A percentile compares a stretch with the other conserved stretches of the same genome.
These are phyloP conservation scores for Solanum etuberosum DNA, from an alignment of 257 asterid species.

Conservation along the genomic window DNA sequence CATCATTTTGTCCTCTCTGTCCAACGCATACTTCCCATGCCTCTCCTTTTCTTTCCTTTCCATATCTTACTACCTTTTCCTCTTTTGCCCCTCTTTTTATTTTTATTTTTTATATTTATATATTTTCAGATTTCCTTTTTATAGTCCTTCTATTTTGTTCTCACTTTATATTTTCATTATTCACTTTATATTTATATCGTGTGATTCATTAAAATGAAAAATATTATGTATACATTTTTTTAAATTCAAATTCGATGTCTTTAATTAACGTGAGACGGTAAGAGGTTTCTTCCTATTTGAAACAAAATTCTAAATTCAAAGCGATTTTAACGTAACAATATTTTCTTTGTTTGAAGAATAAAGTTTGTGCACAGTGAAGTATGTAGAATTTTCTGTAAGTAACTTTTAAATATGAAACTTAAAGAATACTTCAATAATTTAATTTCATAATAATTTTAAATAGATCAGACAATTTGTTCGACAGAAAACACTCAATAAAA, in stretches of 20 bases:
- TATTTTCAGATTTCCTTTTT: neutral
- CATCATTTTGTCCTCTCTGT: slow-evolving; percentile 54
- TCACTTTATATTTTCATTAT: neutral
- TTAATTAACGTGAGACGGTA: too few relatives aligned
- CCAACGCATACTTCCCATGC: slow-evolving; percentile 40
- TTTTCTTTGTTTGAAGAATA: neutral
- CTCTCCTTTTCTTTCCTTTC: slow-evolving; percentile 14
- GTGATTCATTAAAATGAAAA: neutral
- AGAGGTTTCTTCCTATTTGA: neutral
- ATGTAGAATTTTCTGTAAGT: too few relatives aligned
- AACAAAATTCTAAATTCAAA: neutral
- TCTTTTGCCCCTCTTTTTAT: slow-evolving; percentile 1
- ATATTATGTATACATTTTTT: neutral
- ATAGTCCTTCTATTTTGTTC: neutral
- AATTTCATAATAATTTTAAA: neutral
- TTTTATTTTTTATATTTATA: too few relatives aligned
- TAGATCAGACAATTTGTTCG: neutral
- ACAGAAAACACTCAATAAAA: neutral
- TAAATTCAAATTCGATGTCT: neutral
- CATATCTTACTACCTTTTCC: neutral
- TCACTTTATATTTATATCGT: neutral
- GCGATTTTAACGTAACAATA: neutral
- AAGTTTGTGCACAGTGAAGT: neutral
- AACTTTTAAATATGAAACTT: neutral
- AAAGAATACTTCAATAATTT: neutral